Evolutionary conservation across 495 filamentous ascomycete species (phyloP), one percentile per base, ranked within the genome.

Genomic region (Pyronema domesticum): DNA sequence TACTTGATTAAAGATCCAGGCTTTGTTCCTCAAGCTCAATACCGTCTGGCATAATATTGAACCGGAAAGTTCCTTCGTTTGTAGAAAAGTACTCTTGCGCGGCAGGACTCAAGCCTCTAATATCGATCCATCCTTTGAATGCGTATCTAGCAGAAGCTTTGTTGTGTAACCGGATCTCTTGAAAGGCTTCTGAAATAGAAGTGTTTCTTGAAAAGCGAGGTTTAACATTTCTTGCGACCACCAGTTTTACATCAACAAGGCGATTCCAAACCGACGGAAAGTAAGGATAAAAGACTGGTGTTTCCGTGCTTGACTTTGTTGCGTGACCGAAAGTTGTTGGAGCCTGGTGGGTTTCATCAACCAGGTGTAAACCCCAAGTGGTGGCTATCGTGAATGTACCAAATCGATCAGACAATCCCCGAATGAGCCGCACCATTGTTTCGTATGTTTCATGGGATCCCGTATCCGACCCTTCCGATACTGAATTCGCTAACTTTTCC

Each of bases 341-440:
- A 14, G 13, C 45, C 45, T 15, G 45, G 18, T 13, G 9, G 35
- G 3, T 51, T 34, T 37, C 23, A 8, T 51, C 19, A 7, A 37
- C 19, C 9, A 51, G 6, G 7, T 53, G 50, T 14, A 53, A 37
- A 13, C 36, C 50, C 50, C 50, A 53, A 23, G 39, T 53, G 7
- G 50, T 40, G 37, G 37, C 35, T 33, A 53, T 33, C 19, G 42
- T 43, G 19, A 53, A 53, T 18, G 50, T 37, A 9, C 50, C 50
- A 43, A 53, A 53, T 13, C 18, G 10, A 8, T 17, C 14, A n/a
- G 50, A 53, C 13, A 53, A 8, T 14, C 15, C 50, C 8, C 35
- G 35, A 9, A 53, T 9, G 50, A 10, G 2, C 10, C 42, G 36
- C 3, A 33, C 35, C 7, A 53, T 40, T 10, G 3, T 7, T 9